These are phyloP conservation scores for Tetrahymena malaccensis DNA, from an alignment of 73 alveolate genomes.

Conservation along the genomic window DNA sequence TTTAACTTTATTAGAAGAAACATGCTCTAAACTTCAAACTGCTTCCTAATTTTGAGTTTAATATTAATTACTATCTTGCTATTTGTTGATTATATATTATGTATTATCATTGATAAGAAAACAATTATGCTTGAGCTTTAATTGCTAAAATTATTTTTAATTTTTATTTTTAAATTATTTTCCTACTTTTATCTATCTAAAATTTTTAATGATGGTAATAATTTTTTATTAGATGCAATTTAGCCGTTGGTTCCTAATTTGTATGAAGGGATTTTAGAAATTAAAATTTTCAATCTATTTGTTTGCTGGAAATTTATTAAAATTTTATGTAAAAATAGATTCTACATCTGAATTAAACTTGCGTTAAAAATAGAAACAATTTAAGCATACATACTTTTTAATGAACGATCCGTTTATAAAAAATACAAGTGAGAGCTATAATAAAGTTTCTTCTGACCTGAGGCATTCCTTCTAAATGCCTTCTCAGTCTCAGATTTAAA, in stretches of 20 bases:
- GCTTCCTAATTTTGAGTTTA: conserved; percentile 6
- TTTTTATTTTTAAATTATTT: not conserved
- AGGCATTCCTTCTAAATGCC: not conserved
- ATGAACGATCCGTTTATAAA: not conserved
- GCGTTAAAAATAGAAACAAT: not conserved
- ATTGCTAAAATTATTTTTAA: not conserved
- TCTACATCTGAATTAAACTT: not conserved
- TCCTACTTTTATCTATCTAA: not conserved
- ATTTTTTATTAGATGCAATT: not conserved
- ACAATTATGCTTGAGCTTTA: not conserved
- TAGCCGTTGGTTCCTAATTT: not conserved
- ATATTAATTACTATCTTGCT: not conserved
- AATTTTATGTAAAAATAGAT: not conserved
- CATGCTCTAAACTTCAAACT: conserved; percentile 39
- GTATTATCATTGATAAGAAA: not conserved
- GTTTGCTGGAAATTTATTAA: not conserved
- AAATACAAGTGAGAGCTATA: not conserved
- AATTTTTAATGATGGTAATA: not conserved
- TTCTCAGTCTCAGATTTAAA: not conserved
- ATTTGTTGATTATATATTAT: not conserved
- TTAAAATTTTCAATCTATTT: not conserved
- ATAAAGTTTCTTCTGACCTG: not conserved
- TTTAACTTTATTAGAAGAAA: conserved; percentile 28
- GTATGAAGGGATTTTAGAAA: not conserved
- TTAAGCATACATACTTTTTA: not conserved